Base-by-base conservation (phyloP, 192 early-diverging fungal genomes). In the Coemansia reversa region DNA sequence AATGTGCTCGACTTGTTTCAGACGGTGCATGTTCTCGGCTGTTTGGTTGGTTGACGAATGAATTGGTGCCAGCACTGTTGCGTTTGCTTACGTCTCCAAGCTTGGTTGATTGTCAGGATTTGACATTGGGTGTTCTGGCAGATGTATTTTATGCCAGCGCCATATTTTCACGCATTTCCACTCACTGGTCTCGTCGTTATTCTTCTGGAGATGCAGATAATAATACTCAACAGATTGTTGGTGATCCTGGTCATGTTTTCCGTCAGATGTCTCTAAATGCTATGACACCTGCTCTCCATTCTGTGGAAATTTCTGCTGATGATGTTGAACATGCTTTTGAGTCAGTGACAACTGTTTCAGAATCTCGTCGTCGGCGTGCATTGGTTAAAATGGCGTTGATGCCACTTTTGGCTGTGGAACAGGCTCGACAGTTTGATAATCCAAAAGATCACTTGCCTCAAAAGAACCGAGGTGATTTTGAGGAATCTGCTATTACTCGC, bases 381-480 rank as follows among this genome's bases (percentile, higher is more conserved):
- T 30, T 80, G 30, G 16, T 80, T 53, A 57, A 66, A 14, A 60
- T 68, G 3, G 62, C 65, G 22, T 20, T 80, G 67, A 61, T 55
- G 68, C 65, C 68, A 11, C 19, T 57, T 47, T 55, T 80, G 62
- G 77, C 77, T 1, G 77, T 80, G 0, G 77, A 80, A 50, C 66
- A 69, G 30, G 68, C 65, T 55, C 57, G 56, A 33, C 32, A 74
- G 54, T 80, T 80, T 29, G 66, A 33, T 27, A 55, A 62, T 23
- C 24, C 61, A 32, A 52, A 51, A 45, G 14, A 19, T 22, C n/a
- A 51, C 2, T 19, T 25, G 45, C 32, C 9, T 32, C 14, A 55
- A 55, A 19, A 49, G 24, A 2, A 18, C 48, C 28, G 7, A 33
- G 0, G 53, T 7, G 0, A 32, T 33, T 19, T 19, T 52, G 53